These are phyloP conservation scores for Aspergillus pseudoviridinutans DNA, from an alignment of 2,329 filamentous ascomycete species.

Conservation along the genomic window DNA sequence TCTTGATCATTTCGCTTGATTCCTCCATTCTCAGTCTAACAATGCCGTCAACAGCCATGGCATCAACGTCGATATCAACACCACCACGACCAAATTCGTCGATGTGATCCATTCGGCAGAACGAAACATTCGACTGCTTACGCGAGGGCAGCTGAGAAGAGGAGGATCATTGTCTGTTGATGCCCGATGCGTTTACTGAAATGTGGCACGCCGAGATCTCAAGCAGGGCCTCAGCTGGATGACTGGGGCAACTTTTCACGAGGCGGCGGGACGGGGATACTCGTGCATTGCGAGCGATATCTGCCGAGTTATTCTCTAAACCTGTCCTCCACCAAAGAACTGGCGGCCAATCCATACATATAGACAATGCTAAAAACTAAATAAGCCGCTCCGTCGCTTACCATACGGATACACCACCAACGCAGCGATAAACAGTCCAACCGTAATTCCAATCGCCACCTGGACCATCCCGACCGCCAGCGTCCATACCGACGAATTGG, in stretches of 20 bases:
- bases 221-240: constrained; percentile 1
- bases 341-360: not conserved
- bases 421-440: constrained; percentile 45
- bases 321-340: not conserved
- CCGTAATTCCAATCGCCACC: constrained; percentile 46
- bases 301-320: constrained; percentile 1
- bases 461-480: constrained; percentile 47
- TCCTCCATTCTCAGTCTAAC: too few relatives aligned
- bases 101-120: not conserved
- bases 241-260: constrained; percentile 5
- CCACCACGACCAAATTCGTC: not conserved
- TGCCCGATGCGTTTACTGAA: not conserved
- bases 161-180: not conserved
- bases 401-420: constrained; percentile 46
- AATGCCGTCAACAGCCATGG: too few relatives aligned
- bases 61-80: too few relatives aligned
- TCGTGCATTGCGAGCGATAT: constrained; percentile 12
- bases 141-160: not conserved
- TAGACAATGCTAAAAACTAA: constrained; percentile 35
- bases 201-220: too few relatives aligned
- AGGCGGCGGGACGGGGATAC: constrained; percentile 3
- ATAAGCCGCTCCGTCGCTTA: constrained; percentile 44
- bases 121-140: not conserved
- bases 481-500: constrained; percentile 38
- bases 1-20: too few relatives aligned